Evolutionary conservation across 257 asterid genomes (phyloP).

Genomic region (Solanum virginianum): DNA sequence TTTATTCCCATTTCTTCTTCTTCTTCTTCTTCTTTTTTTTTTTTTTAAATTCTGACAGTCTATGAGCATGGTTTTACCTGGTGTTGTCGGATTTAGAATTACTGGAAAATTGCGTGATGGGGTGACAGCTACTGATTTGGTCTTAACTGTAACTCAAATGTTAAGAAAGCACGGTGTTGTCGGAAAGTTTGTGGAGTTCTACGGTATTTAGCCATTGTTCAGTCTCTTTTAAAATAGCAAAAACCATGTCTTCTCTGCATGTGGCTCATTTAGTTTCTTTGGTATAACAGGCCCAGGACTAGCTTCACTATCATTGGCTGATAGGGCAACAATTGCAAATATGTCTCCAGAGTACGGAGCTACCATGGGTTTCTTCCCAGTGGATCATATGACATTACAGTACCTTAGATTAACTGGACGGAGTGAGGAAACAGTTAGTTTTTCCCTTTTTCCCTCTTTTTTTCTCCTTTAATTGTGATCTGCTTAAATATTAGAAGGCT

Average conservation of each 20-base stretch:
- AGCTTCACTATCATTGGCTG: slow-evolving; percentile 70
- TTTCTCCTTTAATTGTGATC: background rate
- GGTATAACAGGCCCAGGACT: slow-evolving; percentile 59
- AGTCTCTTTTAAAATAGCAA: background rate
- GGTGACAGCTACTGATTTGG: slow-evolving; percentile 93
- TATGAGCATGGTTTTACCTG: slow-evolving; percentile 96
- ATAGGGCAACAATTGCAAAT: slow-evolving; percentile 91
- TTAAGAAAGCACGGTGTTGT: slow-evolving; percentile 88
- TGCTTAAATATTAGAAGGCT: background rate
- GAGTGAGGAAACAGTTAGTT: slow-evolving; percentile 63
- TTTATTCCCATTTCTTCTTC: background rate
- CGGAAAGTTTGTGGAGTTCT: slow-evolving; percentile 79
- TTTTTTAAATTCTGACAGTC: slow-evolving; percentile 29
- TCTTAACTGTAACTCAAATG: slow-evolving; percentile 84
- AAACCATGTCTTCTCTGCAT: background rate
- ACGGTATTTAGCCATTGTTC: slow-evolving; percentile 19
- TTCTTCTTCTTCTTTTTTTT: background rate
- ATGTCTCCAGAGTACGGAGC: slow-evolving; percentile 99
- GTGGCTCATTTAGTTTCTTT: background rate
- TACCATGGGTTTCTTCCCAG: slow-evolving; percentile 98
- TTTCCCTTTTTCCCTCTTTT: background rate
- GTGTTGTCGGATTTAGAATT: slow-evolving; percentile 80
- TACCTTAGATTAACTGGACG: slow-evolving; percentile 82
- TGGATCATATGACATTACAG: slow-evolving; percentile 75
- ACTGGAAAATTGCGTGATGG: slow-evolving; percentile 66